Evolutionary conservation across 768 basidiomycete genomes (phyloP).

Genomic region (Boletus rufocinnamomeus): DNA sequence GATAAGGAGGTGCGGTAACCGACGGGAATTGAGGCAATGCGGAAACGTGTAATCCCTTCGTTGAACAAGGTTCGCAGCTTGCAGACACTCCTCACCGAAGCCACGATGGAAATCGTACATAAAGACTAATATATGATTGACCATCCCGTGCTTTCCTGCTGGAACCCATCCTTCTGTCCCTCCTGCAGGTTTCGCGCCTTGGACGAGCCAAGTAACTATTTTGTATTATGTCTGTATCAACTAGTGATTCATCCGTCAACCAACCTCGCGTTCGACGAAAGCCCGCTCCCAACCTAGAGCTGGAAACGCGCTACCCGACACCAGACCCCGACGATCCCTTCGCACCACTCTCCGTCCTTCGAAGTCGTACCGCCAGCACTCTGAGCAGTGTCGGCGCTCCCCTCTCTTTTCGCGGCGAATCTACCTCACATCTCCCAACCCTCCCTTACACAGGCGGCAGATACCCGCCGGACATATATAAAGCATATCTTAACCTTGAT

Average conservation of each 20-base stretch:
- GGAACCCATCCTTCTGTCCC: constrained; percentile 13
- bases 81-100: constrained; percentile 34
- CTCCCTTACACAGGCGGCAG: constrained; percentile 35
- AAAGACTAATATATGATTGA: constrained; percentile 22
- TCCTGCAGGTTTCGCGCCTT: constrained; percentile 17
- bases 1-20: constrained; percentile 33
- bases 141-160: constrained; percentile 18
- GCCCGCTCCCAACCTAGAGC: constrained; percentile 54
- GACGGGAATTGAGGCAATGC: constrained; percentile 36
- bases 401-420: constrained; percentile 33
- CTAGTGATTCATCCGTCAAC: constrained; percentile 26
- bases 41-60: constrained; percentile 25
- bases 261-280: constrained; percentile 47
- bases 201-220: constrained; percentile 20
- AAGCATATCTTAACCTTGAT: constrained; percentile 23
- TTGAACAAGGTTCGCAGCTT: constrained; percentile 22
- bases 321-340: constrained; percentile 74
- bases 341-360: constrained; percentile 64
- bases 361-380: constrained; percentile 54
- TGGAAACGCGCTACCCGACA: constrained; percentile 57
- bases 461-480: constrained; percentile 37
- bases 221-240: constrained; percentile 34
- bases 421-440: constrained; percentile 33
- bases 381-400: constrained; percentile 34
- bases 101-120: constrained; percentile 39